phyloP scores from a whole-genome alignment of 1,139 yeast species.

The Scheffersomyces stambukii region DNA sequence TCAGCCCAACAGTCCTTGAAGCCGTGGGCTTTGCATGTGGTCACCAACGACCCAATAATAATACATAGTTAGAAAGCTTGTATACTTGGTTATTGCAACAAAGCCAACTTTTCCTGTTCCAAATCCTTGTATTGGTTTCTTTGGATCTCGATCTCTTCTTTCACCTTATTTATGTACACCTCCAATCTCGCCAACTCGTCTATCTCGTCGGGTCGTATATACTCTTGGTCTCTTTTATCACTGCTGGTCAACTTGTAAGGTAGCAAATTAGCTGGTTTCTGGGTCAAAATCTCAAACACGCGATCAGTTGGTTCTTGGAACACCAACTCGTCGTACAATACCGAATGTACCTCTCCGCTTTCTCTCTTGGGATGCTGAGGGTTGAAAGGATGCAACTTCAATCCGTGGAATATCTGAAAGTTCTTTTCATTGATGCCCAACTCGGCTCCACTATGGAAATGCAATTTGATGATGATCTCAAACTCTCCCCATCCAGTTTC shows the following conservation, averaged over 20 bases:
- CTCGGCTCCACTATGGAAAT: constrained; percentile 74
- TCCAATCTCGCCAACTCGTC: constrained; percentile 78
- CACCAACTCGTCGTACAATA: constrained; percentile 84
- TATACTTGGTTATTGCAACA: constrained; percentile 27
- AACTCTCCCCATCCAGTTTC: constrained; percentile 99
- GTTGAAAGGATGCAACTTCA: constrained; percentile 87
- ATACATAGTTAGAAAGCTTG: constrained; percentile 1
- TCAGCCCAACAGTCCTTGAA: too few relatives aligned
- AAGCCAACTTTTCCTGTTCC: constrained; percentile 45
- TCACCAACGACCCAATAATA: neutral
- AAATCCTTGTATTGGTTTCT: constrained; percentile 48
- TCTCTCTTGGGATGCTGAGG: constrained; percentile 38
- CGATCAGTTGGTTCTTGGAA: constrained; percentile 95
- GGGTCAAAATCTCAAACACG: constrained; percentile 73
- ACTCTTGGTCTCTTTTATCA: constrained; percentile 40
- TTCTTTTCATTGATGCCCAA: constrained; percentile 72
- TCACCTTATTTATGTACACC: constrained; percentile 60
- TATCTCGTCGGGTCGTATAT: constrained; percentile 49
- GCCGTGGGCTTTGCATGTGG: too few relatives aligned
- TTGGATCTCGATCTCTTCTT: constrained; percentile 51
- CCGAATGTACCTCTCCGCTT: constrained; percentile 55
- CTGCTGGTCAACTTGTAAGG: constrained; percentile 55
- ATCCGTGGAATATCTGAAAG: constrained; percentile 79
- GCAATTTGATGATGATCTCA: constrained; percentile 83
- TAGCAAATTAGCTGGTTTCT: constrained; percentile 68